Conservation (phyloP, 306 rosid species). For the Quercus aquifolioides region DNA sequence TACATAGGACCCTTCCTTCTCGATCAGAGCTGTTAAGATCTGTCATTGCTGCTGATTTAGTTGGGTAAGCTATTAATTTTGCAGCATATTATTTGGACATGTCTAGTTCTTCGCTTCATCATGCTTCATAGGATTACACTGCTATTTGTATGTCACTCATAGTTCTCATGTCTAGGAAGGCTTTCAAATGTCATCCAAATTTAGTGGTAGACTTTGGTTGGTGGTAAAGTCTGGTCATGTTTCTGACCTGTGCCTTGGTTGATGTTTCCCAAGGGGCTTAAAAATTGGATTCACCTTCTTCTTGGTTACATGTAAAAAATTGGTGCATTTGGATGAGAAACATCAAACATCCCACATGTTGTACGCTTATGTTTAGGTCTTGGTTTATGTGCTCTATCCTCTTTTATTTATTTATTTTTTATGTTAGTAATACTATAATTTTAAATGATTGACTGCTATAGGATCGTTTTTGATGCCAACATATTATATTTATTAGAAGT, state of each 20-base stretch:
- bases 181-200: background rate
- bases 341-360: background rate
- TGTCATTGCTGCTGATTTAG: slow-evolving; percentile 93
- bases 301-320: background rate
- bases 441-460: background rate
- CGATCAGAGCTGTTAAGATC: slow-evolving; percentile 83
- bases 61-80: slow-evolving; percentile 65
- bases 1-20: slow-evolving; percentile 89
- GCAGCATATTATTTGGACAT: slow-evolving; percentile 2
- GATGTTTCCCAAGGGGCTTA: background rate
- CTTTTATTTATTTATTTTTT: background rate
- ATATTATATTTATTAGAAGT: no score
- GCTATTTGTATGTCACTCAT: background rate
- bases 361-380: background rate
- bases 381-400: background rate
- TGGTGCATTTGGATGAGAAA: background rate
- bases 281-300: background rate
- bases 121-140: background rate
- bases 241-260: background rate
- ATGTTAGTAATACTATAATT: background rate
- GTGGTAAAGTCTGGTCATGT: background rate
- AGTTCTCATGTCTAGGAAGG: background rate
- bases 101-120: background rate
- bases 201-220: background rate
- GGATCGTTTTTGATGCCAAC: background rate